These are phyloP conservation scores for Fusarium kyushuense DNA, from an alignment of 2,329 filamentous ascomycete genomes.

Conservation along the genomic window DNA sequence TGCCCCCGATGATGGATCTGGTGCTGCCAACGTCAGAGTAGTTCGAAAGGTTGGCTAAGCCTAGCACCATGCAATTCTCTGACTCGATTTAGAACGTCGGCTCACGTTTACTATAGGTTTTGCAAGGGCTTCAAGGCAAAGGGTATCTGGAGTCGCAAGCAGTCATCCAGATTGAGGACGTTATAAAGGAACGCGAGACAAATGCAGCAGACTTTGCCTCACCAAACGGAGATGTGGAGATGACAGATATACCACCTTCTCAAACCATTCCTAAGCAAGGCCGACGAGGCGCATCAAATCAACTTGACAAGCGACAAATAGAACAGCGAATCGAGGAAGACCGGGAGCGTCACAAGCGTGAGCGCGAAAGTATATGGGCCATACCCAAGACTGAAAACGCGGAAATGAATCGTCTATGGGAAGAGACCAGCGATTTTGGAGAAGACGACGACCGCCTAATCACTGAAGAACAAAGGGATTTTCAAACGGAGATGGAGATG, in stretches of 20 bases:
- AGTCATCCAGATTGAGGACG: slow-evolving; percentile 83
- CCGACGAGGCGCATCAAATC: slow-evolving; percentile 52
- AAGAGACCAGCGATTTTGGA: slow-evolving; percentile 86
- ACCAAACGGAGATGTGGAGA: slow-evolving; percentile 59
- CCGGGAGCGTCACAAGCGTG: slow-evolving; percentile 90
- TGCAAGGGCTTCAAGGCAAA: slow-evolving; percentile 77
- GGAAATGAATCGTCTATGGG: slow-evolving; percentile 86
- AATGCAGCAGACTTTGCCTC: slow-evolving; percentile 68
- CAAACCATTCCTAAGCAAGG: slow-evolving; percentile 56
- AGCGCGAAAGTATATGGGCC: slow-evolving; percentile 94
- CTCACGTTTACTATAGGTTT: slow-evolving; percentile 61
- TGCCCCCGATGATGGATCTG: slow-evolving; percentile 85
- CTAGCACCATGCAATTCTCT: slow-evolving; percentile 1
- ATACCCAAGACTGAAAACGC: slow-evolving; percentile 71
- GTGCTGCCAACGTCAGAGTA: slow-evolving; percentile 93
- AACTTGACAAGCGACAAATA: slow-evolving; percentile 85
- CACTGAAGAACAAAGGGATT: slow-evolving; percentile 75
- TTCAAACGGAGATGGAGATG: slow-evolving; percentile 57
- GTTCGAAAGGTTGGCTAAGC: slow-evolving; percentile 75
- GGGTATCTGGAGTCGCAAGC: slow-evolving; percentile 79
- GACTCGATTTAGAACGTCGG: slow-evolving; percentile 8
- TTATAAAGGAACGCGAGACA: slow-evolving; percentile 82
- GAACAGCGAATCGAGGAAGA: slow-evolving; percentile 98
- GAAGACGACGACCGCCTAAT: slow-evolving; percentile 86
- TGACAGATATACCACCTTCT: slow-evolving; percentile 57